phyloP scores from a whole-genome alignment of 305 asterid species.

The Salvia sclarea region DNA sequence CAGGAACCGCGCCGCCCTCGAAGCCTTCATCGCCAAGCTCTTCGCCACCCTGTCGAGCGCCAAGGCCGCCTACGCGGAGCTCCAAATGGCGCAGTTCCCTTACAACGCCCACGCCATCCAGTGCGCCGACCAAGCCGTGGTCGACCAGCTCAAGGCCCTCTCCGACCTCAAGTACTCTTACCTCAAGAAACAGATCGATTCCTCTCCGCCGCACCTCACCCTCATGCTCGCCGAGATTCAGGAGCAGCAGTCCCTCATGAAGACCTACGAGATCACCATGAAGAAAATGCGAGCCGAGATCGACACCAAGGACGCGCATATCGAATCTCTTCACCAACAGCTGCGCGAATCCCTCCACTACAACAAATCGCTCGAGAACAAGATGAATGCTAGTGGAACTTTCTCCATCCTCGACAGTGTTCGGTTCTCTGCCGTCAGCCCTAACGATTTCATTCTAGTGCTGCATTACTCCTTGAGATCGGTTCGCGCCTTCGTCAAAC shows the following conservation, averaged over 20 bases:
- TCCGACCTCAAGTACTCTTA: slow-evolving; percentile 74
- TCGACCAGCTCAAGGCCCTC: slow-evolving; percentile 67
- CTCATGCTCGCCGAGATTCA: slow-evolving; percentile 91
- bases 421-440: slow-evolving; percentile 43
- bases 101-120: slow-evolving; percentile 70
- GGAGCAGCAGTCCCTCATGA: slow-evolving; percentile 92
- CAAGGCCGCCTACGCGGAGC: slow-evolving; percentile 94
- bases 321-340: slow-evolving; percentile 35
- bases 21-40: slow-evolving; percentile 86
- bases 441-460: slow-evolving; percentile 66
- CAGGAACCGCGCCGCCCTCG: slow-evolving; percentile 66
- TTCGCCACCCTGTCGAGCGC: slow-evolving; percentile 81
- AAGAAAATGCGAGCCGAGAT: slow-evolving; percentile 85
- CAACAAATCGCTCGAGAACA: slow-evolving; percentile 60
- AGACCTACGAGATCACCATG: slow-evolving; percentile 93
- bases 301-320: slow-evolving; percentile 49
- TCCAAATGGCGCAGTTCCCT: slow-evolving; percentile 92
- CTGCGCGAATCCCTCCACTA: slow-evolving; percentile 36
- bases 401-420: slow-evolving; percentile 75
- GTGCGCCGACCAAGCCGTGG: slow-evolving; percentile 85
- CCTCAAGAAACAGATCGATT: slow-evolving; percentile 67
- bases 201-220: slow-evolving; percentile 91
- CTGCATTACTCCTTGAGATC: slow-evolving; percentile 71
- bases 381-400: slow-evolving; percentile 74
- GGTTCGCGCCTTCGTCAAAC: slow-evolving; percentile 54